Conservation (phyloP, 2,329 filamentous ascomycete genomes). For the Pezicula neosporulosa region DNA sequence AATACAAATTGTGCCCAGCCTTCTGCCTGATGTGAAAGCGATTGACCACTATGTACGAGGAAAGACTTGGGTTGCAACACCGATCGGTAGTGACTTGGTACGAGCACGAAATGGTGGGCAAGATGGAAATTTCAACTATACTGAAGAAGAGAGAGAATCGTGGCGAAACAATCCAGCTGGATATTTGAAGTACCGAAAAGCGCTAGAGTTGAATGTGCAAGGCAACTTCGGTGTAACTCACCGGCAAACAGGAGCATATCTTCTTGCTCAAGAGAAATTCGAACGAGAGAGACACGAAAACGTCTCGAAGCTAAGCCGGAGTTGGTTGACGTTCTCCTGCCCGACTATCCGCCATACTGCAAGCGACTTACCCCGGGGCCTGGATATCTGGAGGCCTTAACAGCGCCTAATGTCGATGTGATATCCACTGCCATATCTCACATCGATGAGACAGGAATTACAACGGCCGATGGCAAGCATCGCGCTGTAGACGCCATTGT, state of each 20-base stretch:
- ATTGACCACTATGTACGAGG: slow-evolving; percentile 45
- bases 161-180: slow-evolving; percentile 35
- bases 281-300: not conserved
- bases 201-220: slow-evolving; percentile 26
- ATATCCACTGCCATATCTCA: slow-evolving; percentile 25
- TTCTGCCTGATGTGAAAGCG: slow-evolving; percentile 41
- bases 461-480: slow-evolving; percentile 18
- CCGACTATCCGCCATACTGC: slow-evolving; percentile 37
- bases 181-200: slow-evolving; percentile 35
- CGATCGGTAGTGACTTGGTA: not conserved
- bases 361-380: slow-evolving; percentile 33
- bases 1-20: slow-evolving; percentile 51
- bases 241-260: not conserved
- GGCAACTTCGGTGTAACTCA: not conserved
- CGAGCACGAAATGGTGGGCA: not conserved
- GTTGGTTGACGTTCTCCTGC: slow-evolving; percentile 43
- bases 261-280: not conserved
- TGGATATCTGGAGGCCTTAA: slow-evolving; percentile 29
- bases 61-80: slow-evolving; percentile 40
- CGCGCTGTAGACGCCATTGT: slow-evolving; percentile 27
- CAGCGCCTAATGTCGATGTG: slow-evolving; percentile 25
- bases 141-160: slow-evolving; percentile 30
- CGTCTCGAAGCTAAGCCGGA: slow-evolving; percentile 48
- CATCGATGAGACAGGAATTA: slow-evolving; percentile 28
- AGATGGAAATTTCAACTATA: slow-evolving; percentile 18